Conservation (phyloP, 2,329 filamentous ascomycete genomes). For the Monilinia aucupariae region DNA sequence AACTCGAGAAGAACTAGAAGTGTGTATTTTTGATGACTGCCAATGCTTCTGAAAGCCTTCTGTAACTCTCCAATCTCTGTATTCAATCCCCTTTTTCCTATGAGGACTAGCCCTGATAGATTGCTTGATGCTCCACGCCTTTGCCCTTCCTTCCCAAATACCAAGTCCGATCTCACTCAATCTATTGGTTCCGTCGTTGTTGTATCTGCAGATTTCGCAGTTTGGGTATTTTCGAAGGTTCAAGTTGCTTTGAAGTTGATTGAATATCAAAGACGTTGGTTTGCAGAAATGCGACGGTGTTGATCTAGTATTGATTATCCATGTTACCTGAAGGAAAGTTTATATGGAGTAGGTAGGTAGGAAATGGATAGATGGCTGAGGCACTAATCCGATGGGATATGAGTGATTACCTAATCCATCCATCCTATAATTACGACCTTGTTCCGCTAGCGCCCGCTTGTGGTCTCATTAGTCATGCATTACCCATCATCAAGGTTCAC, state of each 20-base stretch:
- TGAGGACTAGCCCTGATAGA: constrained; percentile 23
- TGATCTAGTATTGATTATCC: not conserved
- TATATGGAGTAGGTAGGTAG: not conserved
- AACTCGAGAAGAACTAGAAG: constrained; percentile 36
- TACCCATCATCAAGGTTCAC: not conserved
- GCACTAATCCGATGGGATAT: not conserved
- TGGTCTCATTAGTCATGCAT: too few relatives aligned
- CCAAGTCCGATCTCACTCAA: constrained; percentile 14
- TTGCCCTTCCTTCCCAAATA: constrained; percentile 22
- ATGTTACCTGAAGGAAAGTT: constrained; percentile 1
- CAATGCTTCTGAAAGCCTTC: constrained; percentile 28
- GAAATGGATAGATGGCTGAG: not conserved
- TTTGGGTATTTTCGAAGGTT: not conserved
- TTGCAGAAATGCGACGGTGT: constrained; percentile 9
- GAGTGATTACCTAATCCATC: not conserved
- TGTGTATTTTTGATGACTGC: constrained; percentile 36
- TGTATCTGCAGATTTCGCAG: not conserved
- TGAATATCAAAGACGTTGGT: not conserved
- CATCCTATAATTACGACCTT: not conserved
- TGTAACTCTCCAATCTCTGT: constrained; percentile 22
- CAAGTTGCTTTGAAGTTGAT: constrained; percentile 4
- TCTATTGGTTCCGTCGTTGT: not conserved
- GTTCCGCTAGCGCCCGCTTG: not conserved
- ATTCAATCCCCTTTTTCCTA: constrained; percentile 19
- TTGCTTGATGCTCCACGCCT: constrained; percentile 24